Conservation (phyloP, 2,329 filamentous ascomycete species). For the Fonsecaea erecta region DNA sequence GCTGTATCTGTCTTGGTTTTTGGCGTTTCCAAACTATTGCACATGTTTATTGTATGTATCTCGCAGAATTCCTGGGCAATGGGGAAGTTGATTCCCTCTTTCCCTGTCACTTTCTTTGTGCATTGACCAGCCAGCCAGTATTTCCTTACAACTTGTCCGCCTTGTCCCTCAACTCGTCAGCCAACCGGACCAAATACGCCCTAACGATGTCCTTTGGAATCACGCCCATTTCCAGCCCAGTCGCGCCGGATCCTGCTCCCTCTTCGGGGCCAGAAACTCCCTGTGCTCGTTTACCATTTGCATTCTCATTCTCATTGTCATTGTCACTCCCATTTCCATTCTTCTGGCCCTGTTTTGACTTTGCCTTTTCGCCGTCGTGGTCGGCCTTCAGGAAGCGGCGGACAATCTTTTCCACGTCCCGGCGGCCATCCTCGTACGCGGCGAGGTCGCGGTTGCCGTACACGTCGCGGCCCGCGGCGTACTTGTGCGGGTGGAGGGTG, state of each 20-base stretch:
- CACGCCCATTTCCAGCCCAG: not conserved
- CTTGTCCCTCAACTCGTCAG: conserved; percentile 64
- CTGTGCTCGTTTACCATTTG: not conserved
- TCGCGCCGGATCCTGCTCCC: not conserved
- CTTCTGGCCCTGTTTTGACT: too few relatives aligned
- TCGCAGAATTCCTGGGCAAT: too few relatives aligned
- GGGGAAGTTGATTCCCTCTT: too few relatives aligned
- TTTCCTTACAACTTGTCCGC: conserved; percentile 31
- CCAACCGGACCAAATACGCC: conserved; percentile 77
- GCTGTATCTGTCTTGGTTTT: too few relatives aligned
- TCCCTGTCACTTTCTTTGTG: too few relatives aligned
- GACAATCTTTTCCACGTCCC: conserved; percentile 70
- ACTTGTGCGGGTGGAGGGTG: conserved; percentile 64
- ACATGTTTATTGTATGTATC: too few relatives aligned
- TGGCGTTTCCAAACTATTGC: too few relatives aligned
- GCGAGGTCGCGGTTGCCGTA: conserved; percentile 87
- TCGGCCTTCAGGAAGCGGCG: conserved; percentile 27
- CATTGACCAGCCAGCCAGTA: not conserved
- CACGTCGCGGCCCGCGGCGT: conserved; percentile 77
- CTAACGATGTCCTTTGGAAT: conserved; percentile 68
- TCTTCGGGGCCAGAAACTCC: not conserved
- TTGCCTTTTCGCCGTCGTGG: too few relatives aligned
- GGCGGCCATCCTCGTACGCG: conserved; percentile 79
- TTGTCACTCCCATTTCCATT: not conserved
- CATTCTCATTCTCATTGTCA: not conserved